Percentiles rank a stretch among this genome's conserved stretches.
phyloP scores from a whole-genome alignment of 208 protist genomes.

The Trypanosoma lewisi region DNA sequence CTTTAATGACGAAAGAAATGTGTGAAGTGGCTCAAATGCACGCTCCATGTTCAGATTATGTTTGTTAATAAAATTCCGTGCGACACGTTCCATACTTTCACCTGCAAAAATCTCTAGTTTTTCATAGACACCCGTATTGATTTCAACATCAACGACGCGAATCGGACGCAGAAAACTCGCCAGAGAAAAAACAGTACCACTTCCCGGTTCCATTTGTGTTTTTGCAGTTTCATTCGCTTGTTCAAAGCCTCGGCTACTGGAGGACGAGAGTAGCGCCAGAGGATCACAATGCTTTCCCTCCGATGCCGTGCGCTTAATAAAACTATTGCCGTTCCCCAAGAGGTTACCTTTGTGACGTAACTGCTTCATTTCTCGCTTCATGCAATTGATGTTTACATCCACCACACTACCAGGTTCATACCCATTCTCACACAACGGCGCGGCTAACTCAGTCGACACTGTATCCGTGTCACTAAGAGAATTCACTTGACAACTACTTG shows the following conservation, averaged over 20 bases:
- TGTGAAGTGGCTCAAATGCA: constrained; percentile 25
- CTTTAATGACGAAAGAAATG: constrained; percentile 22
- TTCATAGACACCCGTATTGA: constrained; percentile 19
- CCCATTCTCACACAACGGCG: background rate
- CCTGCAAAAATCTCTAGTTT: constrained; percentile 33
- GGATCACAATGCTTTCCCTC: background rate
- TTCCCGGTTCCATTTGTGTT: background rate
- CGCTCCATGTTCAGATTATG: constrained; percentile 23
- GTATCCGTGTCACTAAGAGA: background rate
- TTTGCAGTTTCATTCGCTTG: background rate
- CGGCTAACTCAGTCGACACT: background rate
- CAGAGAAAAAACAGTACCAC: constrained; percentile 25
- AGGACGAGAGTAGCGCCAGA: background rate
- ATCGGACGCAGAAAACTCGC: constrained; percentile 21
- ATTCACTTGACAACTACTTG: background rate
- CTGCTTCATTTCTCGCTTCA: too few species aligned
- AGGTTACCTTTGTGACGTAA: too few species aligned
- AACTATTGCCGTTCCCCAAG: background rate
- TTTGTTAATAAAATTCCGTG: constrained; percentile 25
- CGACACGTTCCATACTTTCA: constrained; percentile 21
- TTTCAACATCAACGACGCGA: constrained; percentile 29
- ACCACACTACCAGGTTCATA: background rate
- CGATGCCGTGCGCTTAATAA: background rate
- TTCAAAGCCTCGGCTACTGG: background rate
- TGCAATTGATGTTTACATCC: constrained; percentile 2